Evolutionary conservation across 1,139 yeast genomes (phyloP), one percentile per base, ranked within the genome.

Genomic region (Suhomyces bokatorum): DNA sequence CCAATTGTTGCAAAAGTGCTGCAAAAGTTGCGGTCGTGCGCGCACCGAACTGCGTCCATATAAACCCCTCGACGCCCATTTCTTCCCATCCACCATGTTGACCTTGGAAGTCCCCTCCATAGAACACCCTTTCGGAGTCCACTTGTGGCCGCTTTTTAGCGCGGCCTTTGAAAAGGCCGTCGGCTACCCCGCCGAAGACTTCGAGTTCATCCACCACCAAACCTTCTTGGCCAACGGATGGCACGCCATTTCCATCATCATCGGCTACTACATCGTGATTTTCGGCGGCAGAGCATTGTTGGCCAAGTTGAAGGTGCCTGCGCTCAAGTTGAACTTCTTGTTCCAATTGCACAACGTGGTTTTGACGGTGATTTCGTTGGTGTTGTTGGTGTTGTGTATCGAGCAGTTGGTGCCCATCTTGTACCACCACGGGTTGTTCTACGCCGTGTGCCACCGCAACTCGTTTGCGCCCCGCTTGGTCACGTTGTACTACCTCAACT

Each of bases 331-430:
- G 66, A 85, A 85, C 64, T 59, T 66, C 34, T 65, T 73, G 57
- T 75, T 79, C 52, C 90, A 86, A 67, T 60, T 90, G 53, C 99
- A 93, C 71, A 93, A 93, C 70, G 62, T 91, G 55, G 56, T 81
- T 32, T 77, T 93, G 62, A 90, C 99, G 6, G 49, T 78, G 32
- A 74, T 82, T 46, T 88, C 97, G 6, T 77, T 85, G 52, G 62
- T 73, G 13, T 75, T 93, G 60, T 75, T 90, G 55, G 55, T 84
- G 47, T 77, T 93, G 58, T 70, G 88, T 59, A 68, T 83, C 45
- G 99, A 93, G 70, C 98, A 93, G 70, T 70, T 91, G 55, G 63
- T 87, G 46, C 98, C 98, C 40, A 88, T 88, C 64, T 70, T 91
- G 55, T 76, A 74, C 59, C 63, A 80, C 51, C 81, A 90, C 59